Percentiles rank a stretch among this genome's conserved stretches.
phyloP scores from a whole-genome alignment of 2,329 filamentous ascomycete genomes.

The Aureobasidium sp. region DNA sequence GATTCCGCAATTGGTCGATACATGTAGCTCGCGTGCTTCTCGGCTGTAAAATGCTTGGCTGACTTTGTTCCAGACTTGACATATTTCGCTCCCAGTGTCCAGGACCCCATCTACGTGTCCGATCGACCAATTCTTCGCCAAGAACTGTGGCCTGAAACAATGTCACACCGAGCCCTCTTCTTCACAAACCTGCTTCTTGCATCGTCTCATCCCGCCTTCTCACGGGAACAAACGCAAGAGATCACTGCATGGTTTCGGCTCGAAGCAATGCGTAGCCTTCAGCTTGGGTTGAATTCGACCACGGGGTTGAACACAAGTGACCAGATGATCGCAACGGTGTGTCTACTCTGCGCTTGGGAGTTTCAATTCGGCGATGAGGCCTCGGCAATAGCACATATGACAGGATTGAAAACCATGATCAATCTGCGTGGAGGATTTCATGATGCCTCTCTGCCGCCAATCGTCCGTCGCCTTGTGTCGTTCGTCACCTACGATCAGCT shows the following conservation, averaged over 20 bases:
- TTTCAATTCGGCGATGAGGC: conserved; percentile 18
- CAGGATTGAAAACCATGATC: conserved; percentile 19
- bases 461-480: conserved; percentile 16
- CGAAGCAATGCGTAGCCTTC: conserved; percentile 17
- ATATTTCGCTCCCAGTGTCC: not conserved
- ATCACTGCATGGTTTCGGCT: conserved; percentile 5
- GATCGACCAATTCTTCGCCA: conserved; percentile 19
- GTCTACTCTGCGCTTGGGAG: conserved; percentile 20
- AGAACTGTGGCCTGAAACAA: conserved; percentile 19
- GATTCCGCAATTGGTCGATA: not conserved
- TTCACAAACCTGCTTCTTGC: conserved; percentile 19
- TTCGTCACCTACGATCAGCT: conserved; percentile 19
- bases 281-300: conserved; percentile 14
- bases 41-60: not conserved
- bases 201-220: conserved; percentile 19
- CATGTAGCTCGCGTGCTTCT: not conserved
- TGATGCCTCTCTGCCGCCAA: conserved; percentile 15
- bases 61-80: not conserved
- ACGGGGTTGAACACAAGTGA: conserved; percentile 15
- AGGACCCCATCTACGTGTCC: conserved; percentile 1
- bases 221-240: conserved; percentile 12
- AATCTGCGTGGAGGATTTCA: conserved; percentile 18
- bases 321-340: conserved; percentile 19
- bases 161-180: conserved; percentile 18
- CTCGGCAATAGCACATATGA: conserved; percentile 21